phyloP scores from a whole-genome alignment of 208 protist genomes.

The Leishmania major region DNA sequence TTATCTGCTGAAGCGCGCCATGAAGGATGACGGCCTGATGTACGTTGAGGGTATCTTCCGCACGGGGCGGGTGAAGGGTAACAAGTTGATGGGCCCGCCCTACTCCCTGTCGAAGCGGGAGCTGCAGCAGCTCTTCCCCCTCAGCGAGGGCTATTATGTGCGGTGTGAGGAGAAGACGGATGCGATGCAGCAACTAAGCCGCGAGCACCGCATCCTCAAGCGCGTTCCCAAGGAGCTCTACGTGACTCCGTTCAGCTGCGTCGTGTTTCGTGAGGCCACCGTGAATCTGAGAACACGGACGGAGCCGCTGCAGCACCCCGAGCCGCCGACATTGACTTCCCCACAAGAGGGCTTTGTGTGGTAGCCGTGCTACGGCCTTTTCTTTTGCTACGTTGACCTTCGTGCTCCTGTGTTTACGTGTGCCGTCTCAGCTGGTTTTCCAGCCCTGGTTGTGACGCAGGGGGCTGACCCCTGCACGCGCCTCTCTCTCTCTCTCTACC shows the following conservation, averaged over 20 bases:
- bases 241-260: slow-evolving; percentile 87
- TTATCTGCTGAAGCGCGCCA: slow-evolving; percentile 75
- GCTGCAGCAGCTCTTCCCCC: slow-evolving; percentile 77
- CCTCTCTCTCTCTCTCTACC: neutral
- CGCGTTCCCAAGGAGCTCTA: slow-evolving; percentile 84
- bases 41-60: slow-evolving; percentile 91
- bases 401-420: neutral
- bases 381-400: neutral
- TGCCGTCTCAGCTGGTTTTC: neutral
- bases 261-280: slow-evolving; percentile 69
- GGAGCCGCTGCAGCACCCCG: slow-evolving; percentile 30
- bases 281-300: slow-evolving; percentile 47
- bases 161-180: slow-evolving; percentile 90
- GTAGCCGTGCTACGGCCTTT: neutral
- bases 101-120: slow-evolving; percentile 72
- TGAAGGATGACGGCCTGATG: slow-evolving; percentile 84
- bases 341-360: neutral
- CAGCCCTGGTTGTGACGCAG: neutral
- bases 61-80: slow-evolving; percentile 82
- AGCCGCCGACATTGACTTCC: slow-evolving; percentile 19
- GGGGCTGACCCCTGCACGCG: neutral
- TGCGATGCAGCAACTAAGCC: slow-evolving; percentile 74
- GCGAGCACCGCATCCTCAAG: slow-evolving; percentile 76
- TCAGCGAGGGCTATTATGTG: slow-evolving; percentile 73
- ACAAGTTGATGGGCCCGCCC: slow-evolving; percentile 78